A percentile compares a stretch with the other conserved stretches of the same genome.
These are phyloP conservation scores for Ascochyta pisi DNA, from an alignment of 2,329 filamentous ascomycete genomes.

Conservation along the genomic window DNA sequence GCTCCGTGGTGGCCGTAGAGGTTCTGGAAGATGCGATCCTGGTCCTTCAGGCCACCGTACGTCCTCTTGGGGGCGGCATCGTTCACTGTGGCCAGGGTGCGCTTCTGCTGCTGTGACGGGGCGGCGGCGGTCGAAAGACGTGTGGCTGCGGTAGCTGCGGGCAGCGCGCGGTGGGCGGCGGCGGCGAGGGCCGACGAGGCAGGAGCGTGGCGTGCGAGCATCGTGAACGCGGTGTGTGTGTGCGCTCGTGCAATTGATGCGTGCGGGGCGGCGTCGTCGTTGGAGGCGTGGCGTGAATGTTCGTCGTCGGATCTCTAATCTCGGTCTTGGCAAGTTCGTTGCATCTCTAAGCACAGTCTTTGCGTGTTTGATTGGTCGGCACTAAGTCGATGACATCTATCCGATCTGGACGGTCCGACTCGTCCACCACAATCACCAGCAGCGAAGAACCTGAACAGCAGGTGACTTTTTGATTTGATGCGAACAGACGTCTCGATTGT, in stretches of 20 bases:
- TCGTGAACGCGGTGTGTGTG: conserved; percentile 38
- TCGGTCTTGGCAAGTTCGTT: conserved; percentile 20
- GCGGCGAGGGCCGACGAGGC: conserved; percentile 49
- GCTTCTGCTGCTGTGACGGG: conserved; percentile 59
- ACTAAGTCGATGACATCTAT: conserved; percentile 16
- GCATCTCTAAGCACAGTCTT: conserved; percentile 20
- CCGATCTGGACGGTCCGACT: conserved; percentile 11
- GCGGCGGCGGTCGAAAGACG: conserved; percentile 52
- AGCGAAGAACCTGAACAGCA: not conserved
- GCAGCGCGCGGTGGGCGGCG: conserved; percentile 51
- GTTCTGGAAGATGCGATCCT: conserved; percentile 99
- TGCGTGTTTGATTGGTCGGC: conserved; percentile 18
- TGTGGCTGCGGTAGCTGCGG: conserved; percentile 47
- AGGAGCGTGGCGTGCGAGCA: conserved; percentile 52
- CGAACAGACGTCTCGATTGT: not conserved
- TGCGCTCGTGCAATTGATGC: conserved; percentile 49
- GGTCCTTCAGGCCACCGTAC: conserved; percentile 89
- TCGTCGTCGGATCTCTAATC: conserved; percentile 21
- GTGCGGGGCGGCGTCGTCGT: conserved; percentile 40
- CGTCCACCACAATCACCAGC: conserved; percentile 9
- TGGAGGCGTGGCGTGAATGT: conserved; percentile 29
- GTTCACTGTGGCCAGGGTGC: conserved; percentile 70
- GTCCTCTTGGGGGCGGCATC: conserved; percentile 64
- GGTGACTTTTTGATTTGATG: not conserved
- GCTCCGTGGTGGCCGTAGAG: conserved; percentile 91